phyloP scores from a whole-genome alignment of 768 basidiomycete genomes.

The Stropharia rugosoannulata region DNA sequence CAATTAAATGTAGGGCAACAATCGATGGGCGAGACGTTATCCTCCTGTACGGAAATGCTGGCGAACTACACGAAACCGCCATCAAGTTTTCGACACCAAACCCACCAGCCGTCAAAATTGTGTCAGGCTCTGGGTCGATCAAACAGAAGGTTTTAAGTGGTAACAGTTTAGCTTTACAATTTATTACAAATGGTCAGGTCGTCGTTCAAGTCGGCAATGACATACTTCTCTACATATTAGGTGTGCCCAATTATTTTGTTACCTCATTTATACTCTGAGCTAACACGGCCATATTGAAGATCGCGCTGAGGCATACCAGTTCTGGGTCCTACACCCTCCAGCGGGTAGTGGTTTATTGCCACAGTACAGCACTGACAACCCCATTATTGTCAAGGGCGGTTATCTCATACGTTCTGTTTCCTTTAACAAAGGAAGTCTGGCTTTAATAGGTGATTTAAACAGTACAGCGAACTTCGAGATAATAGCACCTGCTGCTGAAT shows the following conservation, averaged over 20 bases:
- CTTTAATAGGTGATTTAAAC: constrained; percentile 44
- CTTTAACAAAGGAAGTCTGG: constrained; percentile 31
- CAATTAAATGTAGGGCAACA: constrained; percentile 34
- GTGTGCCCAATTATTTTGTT: constrained; percentile 20
- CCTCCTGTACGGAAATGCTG: constrained; percentile 44
- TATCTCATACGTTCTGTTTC: constrained; percentile 43
- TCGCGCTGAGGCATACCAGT: constrained; percentile 47
- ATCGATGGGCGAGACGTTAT: constrained; percentile 48
- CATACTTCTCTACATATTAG: constrained; percentile 43
- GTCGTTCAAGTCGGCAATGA: constrained; percentile 41
- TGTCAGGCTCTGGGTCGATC: constrained; percentile 34
- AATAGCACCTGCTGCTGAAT: constrained; percentile 38
- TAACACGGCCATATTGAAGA: constrained; percentile 26
- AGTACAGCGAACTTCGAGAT: constrained; percentile 43
- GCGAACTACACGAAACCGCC: constrained; percentile 49
- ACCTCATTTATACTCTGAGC: background rate
- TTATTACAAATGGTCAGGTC: constrained; percentile 44
- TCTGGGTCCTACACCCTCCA: constrained; percentile 48
- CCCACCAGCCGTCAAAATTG: constrained; percentile 28
- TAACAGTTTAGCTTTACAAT: constrained; percentile 38
- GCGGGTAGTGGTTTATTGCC: constrained; percentile 32
- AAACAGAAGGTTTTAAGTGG: constrained; percentile 32
- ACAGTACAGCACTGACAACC: constrained; percentile 37
- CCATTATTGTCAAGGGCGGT: constrained; percentile 49
- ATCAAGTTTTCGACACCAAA: constrained; percentile 33